Conservation (phyloP, 2,329 filamentous ascomycete genomes). For the Seiridium unicorne region DNA sequence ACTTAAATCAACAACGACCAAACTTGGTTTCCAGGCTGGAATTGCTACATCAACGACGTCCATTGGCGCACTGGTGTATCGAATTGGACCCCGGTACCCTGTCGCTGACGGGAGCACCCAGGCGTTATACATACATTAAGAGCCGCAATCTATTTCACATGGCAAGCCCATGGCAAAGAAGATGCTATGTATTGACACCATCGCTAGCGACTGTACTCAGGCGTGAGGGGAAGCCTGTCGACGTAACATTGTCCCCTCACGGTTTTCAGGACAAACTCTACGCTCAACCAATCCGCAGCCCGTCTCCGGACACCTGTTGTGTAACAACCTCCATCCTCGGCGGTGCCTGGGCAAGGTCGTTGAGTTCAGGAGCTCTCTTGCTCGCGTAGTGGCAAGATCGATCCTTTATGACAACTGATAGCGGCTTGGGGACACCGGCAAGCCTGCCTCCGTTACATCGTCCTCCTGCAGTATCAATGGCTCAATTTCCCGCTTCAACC, state of each 20-base stretch:
- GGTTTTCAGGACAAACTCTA: not conserved
- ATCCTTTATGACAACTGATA: not conserved
- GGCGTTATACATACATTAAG: not conserved
- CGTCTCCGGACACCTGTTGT: not conserved
- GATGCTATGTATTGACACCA: not conserved
- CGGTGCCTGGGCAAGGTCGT: not conserved
- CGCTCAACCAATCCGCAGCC: not conserved
- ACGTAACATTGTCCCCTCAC: not conserved
- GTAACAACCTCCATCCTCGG: not conserved
- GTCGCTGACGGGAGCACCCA: not conserved
- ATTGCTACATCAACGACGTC: no score
- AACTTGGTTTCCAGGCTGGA: no score
- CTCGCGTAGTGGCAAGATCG: not conserved
- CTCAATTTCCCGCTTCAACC: not conserved
- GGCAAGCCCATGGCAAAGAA: not conserved
- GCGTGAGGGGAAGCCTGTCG: not conserved
- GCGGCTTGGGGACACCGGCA: not conserved
- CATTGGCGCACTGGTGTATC: not conserved
- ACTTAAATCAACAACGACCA: no score
- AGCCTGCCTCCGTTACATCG: not conserved
- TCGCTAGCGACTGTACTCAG: not conserved
- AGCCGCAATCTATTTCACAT: not conserved
- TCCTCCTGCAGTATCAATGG: not conserved
- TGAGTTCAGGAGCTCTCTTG: not conserved
- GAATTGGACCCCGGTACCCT: not conserved